Conservation (phyloP, 2,329 filamentous ascomycete genomes). For the Stachybotrys chartarum region DNA sequence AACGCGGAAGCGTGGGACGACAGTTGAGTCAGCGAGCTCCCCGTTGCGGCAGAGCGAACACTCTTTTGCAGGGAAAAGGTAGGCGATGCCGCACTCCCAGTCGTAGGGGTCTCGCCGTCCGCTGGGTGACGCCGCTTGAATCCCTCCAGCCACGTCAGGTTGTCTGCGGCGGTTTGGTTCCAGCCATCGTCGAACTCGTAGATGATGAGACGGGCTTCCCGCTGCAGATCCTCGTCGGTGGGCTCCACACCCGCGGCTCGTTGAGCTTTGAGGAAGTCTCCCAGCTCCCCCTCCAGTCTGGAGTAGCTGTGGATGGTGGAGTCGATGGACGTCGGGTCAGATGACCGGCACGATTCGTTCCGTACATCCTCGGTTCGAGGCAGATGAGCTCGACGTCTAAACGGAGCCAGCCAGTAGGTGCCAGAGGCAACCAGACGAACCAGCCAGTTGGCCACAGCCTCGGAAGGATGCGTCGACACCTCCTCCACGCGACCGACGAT, state of each 20-base stretch:
- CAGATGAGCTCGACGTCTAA: constrained; percentile 49
- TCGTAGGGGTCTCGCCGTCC: constrained; percentile 3
- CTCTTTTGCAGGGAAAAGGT: constrained; percentile 14
- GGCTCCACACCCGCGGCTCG: constrained; percentile 37
- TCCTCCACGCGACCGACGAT: constrained; percentile 52
- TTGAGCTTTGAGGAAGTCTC: constrained; percentile 41
- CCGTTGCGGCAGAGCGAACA: constrained; percentile 7
- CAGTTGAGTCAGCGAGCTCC: constrained; percentile 9
- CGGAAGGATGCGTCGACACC: constrained; percentile 39
- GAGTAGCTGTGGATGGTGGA: constrained; percentile 53
- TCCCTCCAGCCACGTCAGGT: constrained; percentile 41
- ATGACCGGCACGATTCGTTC: constrained; percentile 39
- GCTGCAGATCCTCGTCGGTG: constrained; percentile 47
- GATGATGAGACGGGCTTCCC: constrained; percentile 52
- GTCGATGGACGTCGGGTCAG: constrained; percentile 48
- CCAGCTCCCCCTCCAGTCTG: constrained; percentile 48
- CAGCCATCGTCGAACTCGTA: constrained; percentile 56
- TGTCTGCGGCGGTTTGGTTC: constrained; percentile 58
- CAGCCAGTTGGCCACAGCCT: constrained; percentile 48
- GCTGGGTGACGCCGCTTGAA: constrained; percentile 42
- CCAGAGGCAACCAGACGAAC: constrained; percentile 43
- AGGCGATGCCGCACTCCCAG: constrained; percentile 11
- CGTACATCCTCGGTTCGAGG: constrained; percentile 50
- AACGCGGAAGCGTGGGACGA: constrained; percentile 9
- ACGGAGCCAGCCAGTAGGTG: constrained; percentile 47